phyloP scores from a whole-genome alignment of 2,329 filamentous ascomycete species.

The Atkinsonella hypoxylon region DNA sequence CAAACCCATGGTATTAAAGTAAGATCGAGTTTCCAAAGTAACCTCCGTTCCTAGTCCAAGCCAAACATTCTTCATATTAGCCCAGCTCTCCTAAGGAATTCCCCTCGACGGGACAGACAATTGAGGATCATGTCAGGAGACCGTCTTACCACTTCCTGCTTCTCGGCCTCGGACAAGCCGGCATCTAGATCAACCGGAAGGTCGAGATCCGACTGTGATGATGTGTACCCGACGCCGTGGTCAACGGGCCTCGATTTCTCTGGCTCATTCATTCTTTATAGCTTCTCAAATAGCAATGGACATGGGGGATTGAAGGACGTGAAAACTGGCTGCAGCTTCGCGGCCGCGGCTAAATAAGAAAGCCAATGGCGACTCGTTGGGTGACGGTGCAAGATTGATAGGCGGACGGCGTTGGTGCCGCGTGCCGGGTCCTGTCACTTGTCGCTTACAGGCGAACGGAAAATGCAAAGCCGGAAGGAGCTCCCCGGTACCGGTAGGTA shows the following conservation, averaged over 20 bases:
- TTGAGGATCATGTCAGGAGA: background rate
- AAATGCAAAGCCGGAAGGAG: background rate
- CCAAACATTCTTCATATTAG: background rate
- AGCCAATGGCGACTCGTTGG: background rate
- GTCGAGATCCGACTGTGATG: slow-evolving; percentile 17
- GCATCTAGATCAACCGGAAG: slow-evolving; percentile 37
- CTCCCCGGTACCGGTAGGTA: background rate
- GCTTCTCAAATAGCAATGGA: no score
- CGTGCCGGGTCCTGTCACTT: no score
- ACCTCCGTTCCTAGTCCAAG: slow-evolving; percentile 41
- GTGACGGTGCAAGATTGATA: background rate
- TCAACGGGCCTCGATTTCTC: slow-evolving; percentile 14
- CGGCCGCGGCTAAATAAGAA: background rate
- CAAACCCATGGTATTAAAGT: slow-evolving; percentile 47
- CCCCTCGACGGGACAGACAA: no score
- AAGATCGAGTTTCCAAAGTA: slow-evolving; percentile 50
- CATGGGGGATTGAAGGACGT: no score
- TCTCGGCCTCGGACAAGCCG: slow-evolving; percentile 51
- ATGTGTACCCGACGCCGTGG: slow-evolving; percentile 16
- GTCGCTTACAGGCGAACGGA: background rate
- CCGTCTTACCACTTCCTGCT: slow-evolving; percentile 43
- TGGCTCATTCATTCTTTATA: slow-evolving; percentile 18
- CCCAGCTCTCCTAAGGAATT: no score
- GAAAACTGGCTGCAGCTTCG: background rate
- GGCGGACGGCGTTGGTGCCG: no score